A percentile compares a stretch with the other conserved stretches of the same genome.
Conservation (phyloP, 2,329 filamentous ascomycete genomes). For the Myriosclerotinia curreyana region DNA sequence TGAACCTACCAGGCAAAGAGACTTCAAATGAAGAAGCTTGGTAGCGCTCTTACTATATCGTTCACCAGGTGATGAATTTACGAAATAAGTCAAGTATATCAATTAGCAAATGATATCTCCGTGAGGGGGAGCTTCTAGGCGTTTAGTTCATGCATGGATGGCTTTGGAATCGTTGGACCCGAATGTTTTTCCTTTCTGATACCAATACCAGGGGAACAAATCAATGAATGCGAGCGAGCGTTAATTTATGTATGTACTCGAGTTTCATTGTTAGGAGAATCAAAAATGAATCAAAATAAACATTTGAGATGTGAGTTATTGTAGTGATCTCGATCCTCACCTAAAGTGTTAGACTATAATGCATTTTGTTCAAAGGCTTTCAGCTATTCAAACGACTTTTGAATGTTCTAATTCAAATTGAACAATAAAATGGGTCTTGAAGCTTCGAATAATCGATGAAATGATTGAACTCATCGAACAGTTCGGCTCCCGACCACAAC, state of each 20-base stretch:
- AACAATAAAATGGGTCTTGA: too few species aligned
- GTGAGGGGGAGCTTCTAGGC: not conserved
- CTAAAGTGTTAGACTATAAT: too few species aligned
- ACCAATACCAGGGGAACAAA: not conserved
- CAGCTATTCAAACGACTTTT: too few species aligned
- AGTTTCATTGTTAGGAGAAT: not conserved
- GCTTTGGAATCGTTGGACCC: not conserved
- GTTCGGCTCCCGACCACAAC: too few species aligned
- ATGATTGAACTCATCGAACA: too few species aligned
- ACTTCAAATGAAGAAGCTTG: slow-evolving; percentile 3
- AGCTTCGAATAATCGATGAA: too few species aligned
- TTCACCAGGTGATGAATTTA: not conserved
- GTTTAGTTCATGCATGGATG: not conserved
- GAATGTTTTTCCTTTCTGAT: not conserved
- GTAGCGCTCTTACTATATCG: not conserved
- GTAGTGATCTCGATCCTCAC: too few species aligned
- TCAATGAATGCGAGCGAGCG: not conserved
- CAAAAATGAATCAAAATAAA: not conserved
- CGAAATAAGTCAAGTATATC: not conserved
- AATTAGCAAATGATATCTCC: not conserved
- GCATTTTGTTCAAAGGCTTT: too few species aligned
- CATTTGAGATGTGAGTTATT: too few species aligned
- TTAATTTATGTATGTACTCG: not conserved
- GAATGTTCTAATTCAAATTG: too few species aligned
- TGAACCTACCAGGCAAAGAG: slow-evolving; percentile 1